Evolutionary conservation across 2,329 filamentous ascomycete genomes (phyloP).

Genomic region (Diaporthe helianthi): DNA sequence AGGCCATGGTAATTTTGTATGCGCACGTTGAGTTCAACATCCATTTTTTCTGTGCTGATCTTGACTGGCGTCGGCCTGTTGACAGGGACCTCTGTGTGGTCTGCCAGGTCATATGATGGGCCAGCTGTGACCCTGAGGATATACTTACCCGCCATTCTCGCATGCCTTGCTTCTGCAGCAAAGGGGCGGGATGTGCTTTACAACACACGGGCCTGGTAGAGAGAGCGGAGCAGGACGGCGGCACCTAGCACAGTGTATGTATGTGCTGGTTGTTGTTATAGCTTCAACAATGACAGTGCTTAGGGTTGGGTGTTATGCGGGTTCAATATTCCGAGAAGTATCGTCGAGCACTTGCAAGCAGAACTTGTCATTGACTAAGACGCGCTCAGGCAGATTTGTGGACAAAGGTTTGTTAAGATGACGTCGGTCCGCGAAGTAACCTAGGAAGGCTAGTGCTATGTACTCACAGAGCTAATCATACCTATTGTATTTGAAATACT

Average conservation of each 20-base stretch:
- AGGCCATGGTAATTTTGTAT: slow-evolving; percentile 74
- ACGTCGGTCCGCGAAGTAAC: neutral
- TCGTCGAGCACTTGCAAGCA: neutral
- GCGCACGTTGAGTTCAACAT: slow-evolving; percentile 75
- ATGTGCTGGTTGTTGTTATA: neutral
- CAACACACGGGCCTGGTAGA: too few species aligned
- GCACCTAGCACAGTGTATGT: neutral
- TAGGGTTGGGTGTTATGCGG: neutral
- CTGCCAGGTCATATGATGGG: slow-evolving; percentile 72
- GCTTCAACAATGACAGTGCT: neutral
- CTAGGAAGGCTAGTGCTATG: neutral
- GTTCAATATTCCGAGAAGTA: neutral
- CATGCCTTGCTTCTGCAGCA: neutral
- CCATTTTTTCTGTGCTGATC: slow-evolving; percentile 69
- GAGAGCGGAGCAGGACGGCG: neutral
- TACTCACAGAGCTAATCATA: too few species aligned
- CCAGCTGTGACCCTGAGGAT: slow-evolving; percentile 84
- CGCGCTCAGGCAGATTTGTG: neutral
- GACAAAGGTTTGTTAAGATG: slow-evolving; percentile 4
- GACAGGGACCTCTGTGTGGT: slow-evolving; percentile 77
- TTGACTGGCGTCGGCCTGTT: slow-evolving; percentile 70
- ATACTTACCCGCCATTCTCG: slow-evolving; percentile 72
- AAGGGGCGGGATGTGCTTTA: neutral
- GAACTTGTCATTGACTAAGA: neutral
- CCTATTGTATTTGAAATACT: too few species aligned